phyloP scores from a whole-genome alignment of 2,329 filamentous ascomycete genomes.

The Hortaea werneckii region DNA sequence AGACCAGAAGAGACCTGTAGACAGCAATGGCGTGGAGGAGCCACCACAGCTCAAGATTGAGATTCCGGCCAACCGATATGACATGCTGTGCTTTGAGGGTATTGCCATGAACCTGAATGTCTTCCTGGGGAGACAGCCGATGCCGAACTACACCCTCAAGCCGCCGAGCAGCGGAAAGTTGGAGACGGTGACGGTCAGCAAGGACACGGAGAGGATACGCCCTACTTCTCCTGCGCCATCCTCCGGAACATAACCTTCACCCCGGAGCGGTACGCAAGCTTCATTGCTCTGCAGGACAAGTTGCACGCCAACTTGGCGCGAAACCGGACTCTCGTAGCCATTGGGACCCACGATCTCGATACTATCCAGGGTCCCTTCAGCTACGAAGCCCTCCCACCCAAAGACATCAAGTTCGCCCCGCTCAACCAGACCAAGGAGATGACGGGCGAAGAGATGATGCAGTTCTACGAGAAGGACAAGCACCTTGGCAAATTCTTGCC shows the following conservation, averaged over 20 bases:
- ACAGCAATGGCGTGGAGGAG: slow-evolving; percentile 66
- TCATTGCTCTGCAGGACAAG: slow-evolving; percentile 97
- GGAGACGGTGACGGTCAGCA: slow-evolving; percentile 63
- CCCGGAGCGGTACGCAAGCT: slow-evolving; percentile 84
- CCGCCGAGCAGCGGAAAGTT: slow-evolving; percentile 63
- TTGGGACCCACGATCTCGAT: slow-evolving; percentile 93
- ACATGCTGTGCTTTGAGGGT: slow-evolving; percentile 96
- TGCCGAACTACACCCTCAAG: slow-evolving; percentile 71
- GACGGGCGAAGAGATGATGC: slow-evolving; percentile 81
- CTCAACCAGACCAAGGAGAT: slow-evolving; percentile 87
- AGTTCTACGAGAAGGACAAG: slow-evolving; percentile 88
- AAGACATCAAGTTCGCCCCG: slow-evolving; percentile 81
- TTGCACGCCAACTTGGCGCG: slow-evolving; percentile 91
- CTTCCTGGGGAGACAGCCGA: slow-evolving; percentile 65
- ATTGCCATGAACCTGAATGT: slow-evolving; percentile 93
- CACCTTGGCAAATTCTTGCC: slow-evolving; percentile 82
- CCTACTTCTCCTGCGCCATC: slow-evolving; percentile 81
- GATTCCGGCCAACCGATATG: slow-evolving; percentile 82
- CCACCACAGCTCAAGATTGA: slow-evolving; percentile 94
- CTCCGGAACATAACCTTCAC: slow-evolving; percentile 87
- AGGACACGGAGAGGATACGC: slow-evolving; percentile 66
- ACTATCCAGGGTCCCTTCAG: slow-evolving; percentile 91
- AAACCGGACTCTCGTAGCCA: slow-evolving; percentile 87
- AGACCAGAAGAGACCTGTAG: slow-evolving; percentile 58
- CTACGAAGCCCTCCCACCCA: slow-evolving; percentile 85